Evolutionary conservation across 495 filamentous ascomycete genomes (phyloP), one percentile per base, ranked within the genome.

Genomic region (Melanomma pulvis-pyrius): DNA sequence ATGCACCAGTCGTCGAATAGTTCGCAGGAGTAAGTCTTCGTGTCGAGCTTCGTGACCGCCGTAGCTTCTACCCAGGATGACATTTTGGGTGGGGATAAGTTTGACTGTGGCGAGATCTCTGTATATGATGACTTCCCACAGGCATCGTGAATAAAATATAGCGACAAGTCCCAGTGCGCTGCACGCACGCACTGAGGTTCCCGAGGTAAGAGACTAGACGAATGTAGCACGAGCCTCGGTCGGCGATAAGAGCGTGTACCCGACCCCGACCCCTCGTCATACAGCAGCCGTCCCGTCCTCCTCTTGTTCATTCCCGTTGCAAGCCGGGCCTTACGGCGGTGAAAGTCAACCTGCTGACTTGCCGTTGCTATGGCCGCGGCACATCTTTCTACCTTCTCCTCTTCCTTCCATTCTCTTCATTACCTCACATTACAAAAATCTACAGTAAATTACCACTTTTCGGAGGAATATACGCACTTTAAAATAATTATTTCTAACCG

Each of bases 1-100:
- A 92, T 91, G 65, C 83, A 88, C 84, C 86, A 93, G 19, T 84
- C 85, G n/a, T 82, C 74, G 11, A 70, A 75, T 36, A 91, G 83
- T 61, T 84, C 46, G 26, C 81, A 82, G 6, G 78, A 73, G 74
- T 92, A 93, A 1, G 82, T 86, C 70, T 88, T 83, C 0, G 82
- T 78, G 63, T 82, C 83, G 46, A 88, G 58, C n/a, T 76, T 79
- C 25, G 76, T 76, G 24, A 90, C 74, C 13, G 78, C 75, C 17
- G 83, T 86, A 41, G 87, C 87, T 51, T 88, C 79, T 52, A 79
- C 82, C 65, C 91, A 88, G 17, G 80, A 74, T 48, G 66, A 39
- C 49, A 61, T 72, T 9, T 32, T 50, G 28, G 24, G n/a, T 2
- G 22, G 2, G 5, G 30, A 47, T 41, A 15, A 2, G 11, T 17